Percentiles rank a stretch among this genome's conserved stretches.
phyloP scores from a whole-genome alignment of 176 grass and related monocot genomes.

The Oryza brachyantha region DNA sequence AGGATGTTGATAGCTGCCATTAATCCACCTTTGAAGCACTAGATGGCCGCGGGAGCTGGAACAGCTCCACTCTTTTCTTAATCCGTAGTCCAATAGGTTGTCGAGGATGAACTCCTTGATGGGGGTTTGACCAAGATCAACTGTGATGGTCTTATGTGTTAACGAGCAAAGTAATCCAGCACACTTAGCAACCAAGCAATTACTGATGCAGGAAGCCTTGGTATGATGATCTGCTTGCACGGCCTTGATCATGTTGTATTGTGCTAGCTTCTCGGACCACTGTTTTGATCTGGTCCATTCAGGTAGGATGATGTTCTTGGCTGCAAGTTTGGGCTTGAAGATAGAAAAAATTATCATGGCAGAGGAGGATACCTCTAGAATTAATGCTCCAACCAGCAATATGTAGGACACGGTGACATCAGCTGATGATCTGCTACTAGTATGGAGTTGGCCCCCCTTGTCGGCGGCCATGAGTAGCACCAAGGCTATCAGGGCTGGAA shows the following conservation, averaged over 20 bases:
- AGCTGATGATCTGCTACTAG: background rate
- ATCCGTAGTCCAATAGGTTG: background rate
- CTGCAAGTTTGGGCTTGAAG: rapidly evolving
- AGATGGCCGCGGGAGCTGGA: background rate
- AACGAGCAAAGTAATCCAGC: too few relatives aligned
- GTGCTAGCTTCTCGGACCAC: slow-evolving; percentile 9
- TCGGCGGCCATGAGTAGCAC: background rate
- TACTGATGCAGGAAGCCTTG: too few relatives aligned
- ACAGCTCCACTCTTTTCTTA: rapidly evolving
- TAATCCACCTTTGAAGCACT: background rate
- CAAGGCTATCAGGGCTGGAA: background rate
- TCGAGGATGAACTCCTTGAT: background rate
- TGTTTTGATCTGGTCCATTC: background rate
- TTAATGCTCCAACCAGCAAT: background rate
- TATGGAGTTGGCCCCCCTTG: background rate
- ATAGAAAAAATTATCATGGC: background rate
- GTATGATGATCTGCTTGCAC: too few relatives aligned
- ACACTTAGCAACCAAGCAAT: too few relatives aligned
- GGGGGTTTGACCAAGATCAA: too few relatives aligned
- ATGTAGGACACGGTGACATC: slow-evolving; percentile 20
- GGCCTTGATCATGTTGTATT: slow-evolving; percentile 17
- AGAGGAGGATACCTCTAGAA: background rate
- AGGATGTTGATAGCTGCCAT: too few relatives aligned
- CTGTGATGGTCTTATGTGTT: background rate
- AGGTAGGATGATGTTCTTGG: background rate